These are phyloP conservation scores for Penicillium coprophilum DNA, from an alignment of 495 filamentous ascomycete genomes.

Conservation along the genomic window DNA sequence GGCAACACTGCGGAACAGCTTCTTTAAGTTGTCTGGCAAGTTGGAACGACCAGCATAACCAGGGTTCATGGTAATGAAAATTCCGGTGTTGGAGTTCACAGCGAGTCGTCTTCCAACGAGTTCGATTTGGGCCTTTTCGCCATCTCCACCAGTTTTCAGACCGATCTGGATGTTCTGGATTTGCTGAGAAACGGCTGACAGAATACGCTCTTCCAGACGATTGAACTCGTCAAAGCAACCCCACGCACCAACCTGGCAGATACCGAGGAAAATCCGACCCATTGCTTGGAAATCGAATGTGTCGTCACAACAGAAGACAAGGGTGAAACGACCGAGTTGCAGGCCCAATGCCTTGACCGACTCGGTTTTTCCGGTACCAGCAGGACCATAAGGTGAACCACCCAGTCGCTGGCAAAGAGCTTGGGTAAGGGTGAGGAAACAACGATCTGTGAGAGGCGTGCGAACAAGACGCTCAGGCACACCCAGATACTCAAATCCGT, in stretches of 20 bases:
- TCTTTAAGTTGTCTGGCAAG: constrained; percentile 97
- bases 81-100: constrained; percentile 90
- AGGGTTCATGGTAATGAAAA: constrained; percentile 99
- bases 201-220: constrained; percentile 90
- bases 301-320: constrained; percentile 98
- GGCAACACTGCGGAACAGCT: constrained; percentile 96
- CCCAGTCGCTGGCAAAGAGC: constrained; percentile 92
- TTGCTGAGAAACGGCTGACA: constrained; percentile 97
- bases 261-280: constrained; percentile 98
- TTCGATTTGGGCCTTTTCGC: constrained; percentile 84
- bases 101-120: constrained; percentile 82
- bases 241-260: constrained; percentile 98
- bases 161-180: constrained; percentile 99
- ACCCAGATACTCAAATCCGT: constrained; percentile 97
- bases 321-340: constrained; percentile 93
- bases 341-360: constrained; percentile 97
- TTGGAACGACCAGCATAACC: constrained; percentile 98
- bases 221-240: constrained; percentile 99
- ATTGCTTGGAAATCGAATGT: constrained; percentile 99
- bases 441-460: constrained; percentile 94
- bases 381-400: constrained; percentile 95
- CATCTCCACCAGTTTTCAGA: constrained; percentile 73
- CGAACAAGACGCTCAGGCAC: constrained; percentile 93
- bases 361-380: constrained; percentile 98
- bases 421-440: constrained; percentile 96